Evolutionary conservation across 192 early-diverging fungal genomes (phyloP).

Genomic region (Coemansia sp.): DNA sequence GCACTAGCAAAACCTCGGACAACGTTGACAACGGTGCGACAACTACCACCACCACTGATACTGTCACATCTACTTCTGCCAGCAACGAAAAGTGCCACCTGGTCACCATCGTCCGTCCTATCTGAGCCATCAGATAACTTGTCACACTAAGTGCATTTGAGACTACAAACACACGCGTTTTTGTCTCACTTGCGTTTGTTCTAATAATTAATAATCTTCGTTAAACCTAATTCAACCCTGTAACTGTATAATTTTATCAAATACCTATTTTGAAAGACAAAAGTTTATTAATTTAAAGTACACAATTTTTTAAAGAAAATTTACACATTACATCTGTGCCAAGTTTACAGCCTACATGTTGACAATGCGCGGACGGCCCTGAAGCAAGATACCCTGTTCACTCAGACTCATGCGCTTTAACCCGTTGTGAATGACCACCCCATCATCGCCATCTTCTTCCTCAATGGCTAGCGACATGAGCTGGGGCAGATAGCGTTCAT

Average conservation of each 20-base stretch:
- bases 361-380: constrained; percentile 38
- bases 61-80: not conserved
- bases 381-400: constrained; percentile 15
- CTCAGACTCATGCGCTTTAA: constrained; percentile 38
- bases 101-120: constrained; percentile 1
- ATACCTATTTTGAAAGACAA: not conserved
- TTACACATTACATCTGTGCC: not conserved
- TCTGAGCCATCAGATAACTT: not conserved
- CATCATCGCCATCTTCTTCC: constrained; percentile 36
- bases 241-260: no score
- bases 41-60: not conserved
- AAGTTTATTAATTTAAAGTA: not conserved
- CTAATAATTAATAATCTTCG: not conserved
- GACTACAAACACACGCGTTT: not conserved
- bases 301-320: not conserved
- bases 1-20: not conserved
- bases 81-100: constrained; percentile 7
- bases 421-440: constrained; percentile 39
- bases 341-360: constrained; percentile 13
- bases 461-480: constrained; percentile 17
- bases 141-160: no score
- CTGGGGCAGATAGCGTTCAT: constrained; percentile 23
- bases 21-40: not conserved
- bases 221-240: not conserved
- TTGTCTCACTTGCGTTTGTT: not conserved